These are phyloP conservation scores for Alternaria triticimaculans DNA, from an alignment of 2,329 filamentous ascomycete species.

Conservation along the genomic window DNA sequence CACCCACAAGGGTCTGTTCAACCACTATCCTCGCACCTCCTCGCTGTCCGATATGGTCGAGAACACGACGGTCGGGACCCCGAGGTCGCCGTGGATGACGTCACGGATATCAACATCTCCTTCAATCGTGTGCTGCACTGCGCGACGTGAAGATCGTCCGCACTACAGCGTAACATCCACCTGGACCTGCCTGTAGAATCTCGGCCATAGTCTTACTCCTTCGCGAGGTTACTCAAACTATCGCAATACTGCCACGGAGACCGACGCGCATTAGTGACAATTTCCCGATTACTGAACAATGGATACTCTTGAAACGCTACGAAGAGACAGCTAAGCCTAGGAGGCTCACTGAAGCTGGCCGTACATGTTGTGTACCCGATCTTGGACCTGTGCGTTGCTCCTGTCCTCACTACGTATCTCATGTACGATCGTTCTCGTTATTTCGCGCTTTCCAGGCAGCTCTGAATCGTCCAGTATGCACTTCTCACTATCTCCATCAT, in stretches of 20 bases:
- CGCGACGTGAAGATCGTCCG: not conserved
- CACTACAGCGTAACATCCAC: not conserved
- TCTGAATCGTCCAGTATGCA: conserved; percentile 18
- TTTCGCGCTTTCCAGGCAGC: conserved; percentile 11
- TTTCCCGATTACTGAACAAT: not conserved
- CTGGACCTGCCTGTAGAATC: not conserved
- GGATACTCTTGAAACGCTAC: not conserved
- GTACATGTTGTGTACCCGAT: not conserved
- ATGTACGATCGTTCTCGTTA: conserved; percentile 30
- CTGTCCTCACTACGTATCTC: conserved; percentile 23
- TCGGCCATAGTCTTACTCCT: not conserved
- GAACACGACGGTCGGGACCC: not conserved
- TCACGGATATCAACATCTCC: not conserved
- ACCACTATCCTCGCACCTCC: not conserved
- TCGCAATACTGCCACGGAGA: not conserved
- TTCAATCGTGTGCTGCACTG: not conserved
- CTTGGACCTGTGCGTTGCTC: not conserved
- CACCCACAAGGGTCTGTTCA: not conserved
- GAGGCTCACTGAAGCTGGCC: not conserved
- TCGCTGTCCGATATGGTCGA: not conserved
- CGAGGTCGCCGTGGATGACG: not conserved
- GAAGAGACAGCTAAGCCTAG: not conserved
- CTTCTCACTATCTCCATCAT: conserved; percentile 31
- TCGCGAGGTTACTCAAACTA: not conserved
- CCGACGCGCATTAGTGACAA: not conserved